These are phyloP conservation scores for Ceratocystis harringtonii DNA, from an alignment of 2,329 filamentous ascomycete species.

Conservation along the genomic window DNA sequence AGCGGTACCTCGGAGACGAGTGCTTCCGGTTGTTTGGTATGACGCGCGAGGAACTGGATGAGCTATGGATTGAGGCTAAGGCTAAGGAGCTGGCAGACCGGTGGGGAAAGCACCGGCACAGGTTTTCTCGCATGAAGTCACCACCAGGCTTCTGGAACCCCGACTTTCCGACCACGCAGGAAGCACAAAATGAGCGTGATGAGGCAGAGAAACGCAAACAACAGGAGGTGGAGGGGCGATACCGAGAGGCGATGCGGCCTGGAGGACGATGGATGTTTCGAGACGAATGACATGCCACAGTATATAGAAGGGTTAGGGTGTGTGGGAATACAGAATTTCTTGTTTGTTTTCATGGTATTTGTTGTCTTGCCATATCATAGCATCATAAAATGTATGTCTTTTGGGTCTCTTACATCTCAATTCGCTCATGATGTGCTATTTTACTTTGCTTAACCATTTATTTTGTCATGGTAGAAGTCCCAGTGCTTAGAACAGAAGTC, in stretches of 20 bases:
- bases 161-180: constrained; percentile 81
- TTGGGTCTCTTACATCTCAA: too few species aligned
- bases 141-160: constrained; percentile 84
- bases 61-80: constrained; percentile 60
- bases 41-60: constrained; percentile 43
- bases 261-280: constrained; percentile 67
- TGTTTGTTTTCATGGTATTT: too few species aligned
- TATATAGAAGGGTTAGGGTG: neutral
- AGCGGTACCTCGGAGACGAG: constrained; percentile 42
- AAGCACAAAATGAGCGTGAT: constrained; percentile 49
- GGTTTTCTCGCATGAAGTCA: constrained; percentile 53
- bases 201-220: constrained; percentile 50
- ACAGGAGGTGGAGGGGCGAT: constrained; percentile 53
- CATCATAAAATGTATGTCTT: too few species aligned
- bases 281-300: constrained; percentile 44
- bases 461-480: too few species aligned
- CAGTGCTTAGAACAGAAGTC: neutral
- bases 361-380: too few species aligned
- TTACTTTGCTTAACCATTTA: too few species aligned
- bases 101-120: constrained; percentile 62
- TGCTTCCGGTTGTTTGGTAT: constrained; percentile 45
- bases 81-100: constrained; percentile 57
- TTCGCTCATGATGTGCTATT: too few species aligned
- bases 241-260: constrained; percentile 64
- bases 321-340: neutral